Evolutionary conservation across 495 filamentous ascomycete species (phyloP).

Genomic region (Penicillium pancosmium): DNA sequence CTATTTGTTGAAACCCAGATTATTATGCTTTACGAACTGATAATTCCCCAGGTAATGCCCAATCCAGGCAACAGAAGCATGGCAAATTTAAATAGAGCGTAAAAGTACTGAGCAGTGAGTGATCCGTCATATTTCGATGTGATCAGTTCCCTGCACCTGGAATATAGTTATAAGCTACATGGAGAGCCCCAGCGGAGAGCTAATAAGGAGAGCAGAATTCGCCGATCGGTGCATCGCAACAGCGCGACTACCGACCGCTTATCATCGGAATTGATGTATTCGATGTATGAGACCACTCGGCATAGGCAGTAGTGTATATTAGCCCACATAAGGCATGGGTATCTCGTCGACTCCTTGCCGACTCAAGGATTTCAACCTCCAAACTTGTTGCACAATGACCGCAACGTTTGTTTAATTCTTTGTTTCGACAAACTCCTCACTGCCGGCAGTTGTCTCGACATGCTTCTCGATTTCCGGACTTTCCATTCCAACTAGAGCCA

Average conservation of each 20-base stretch:
- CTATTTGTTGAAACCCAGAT: neutral
- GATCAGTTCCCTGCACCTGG: neutral
- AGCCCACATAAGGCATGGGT: neutral
- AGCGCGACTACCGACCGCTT: neutral
- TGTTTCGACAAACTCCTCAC: slow-evolving; percentile 13
- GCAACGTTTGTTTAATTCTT: neutral
- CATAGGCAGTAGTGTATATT: neutral
- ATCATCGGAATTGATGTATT: slow-evolving; percentile 1
- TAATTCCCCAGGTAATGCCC: neutral
- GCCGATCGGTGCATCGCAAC: neutral
- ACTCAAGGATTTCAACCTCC: neutral
- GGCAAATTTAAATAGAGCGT: neutral
- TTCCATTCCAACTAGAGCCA: slow-evolving; percentile 33
- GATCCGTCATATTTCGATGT: neutral
- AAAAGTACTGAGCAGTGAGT: neutral
- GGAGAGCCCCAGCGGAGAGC: neutral
- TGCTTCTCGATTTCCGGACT: slow-evolving; percentile 14
- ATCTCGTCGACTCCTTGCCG: slow-evolving; percentile 9
- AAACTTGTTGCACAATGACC: neutral
- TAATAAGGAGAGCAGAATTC: neutral
- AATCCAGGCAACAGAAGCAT: neutral
- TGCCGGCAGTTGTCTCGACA: neutral
- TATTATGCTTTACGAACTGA: neutral
- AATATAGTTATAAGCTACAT: slow-evolving; percentile 2
- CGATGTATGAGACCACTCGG: neutral